Evolutionary conservation across 805 yeast genomes (phyloP), one percentile per base, ranked within the genome.

Genomic region (Metschnikowia hibisci): DNA sequence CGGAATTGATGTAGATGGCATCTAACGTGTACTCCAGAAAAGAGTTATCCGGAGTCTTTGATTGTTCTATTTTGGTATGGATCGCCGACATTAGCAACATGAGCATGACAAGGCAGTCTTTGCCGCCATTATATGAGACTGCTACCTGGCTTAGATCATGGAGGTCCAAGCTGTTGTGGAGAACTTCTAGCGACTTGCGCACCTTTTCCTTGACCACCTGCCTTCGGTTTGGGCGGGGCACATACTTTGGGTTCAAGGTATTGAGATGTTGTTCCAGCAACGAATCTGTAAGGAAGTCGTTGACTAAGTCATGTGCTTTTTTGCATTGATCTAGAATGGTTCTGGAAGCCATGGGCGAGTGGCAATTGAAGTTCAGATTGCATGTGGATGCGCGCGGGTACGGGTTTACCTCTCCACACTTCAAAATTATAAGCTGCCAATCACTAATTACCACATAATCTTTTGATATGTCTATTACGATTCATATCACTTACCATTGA

Each of bases 61-160:
- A 22, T 23, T 48, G 39, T 33, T 34, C 28, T 43, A 48, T 51
- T 45, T 56, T 62, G 14, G 56, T 51, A 50, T 67, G 66, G 14
- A 69, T 42, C 63, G 67, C 78, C 1, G 93, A 82, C 40, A 90
- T 64, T 42, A 87, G 79, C 4, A 93, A 57, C 12, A 88, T 69
- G 43, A 93, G 73, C 84, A 91, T 80, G 26, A 90, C 97, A 36
- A 90, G 77, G 56, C 98, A 93, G 65, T 93, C 99, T 58, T 93
- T 93, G 1, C 99, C 99, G 9, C 99, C 99, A 60, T 93, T 93
- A 62, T 84, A 93, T 2, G 96, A 85, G 11, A 93, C 71, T 0
- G 97, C 84, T 3, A 86, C 64, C 45, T 84, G 81, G 13, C 60
- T 57, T n/a, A 69, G 52, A 7, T 67, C 62, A 41, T 63, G 66